These are phyloP conservation scores for Pythium phragmiticola DNA, from an alignment of 352 stramenopile species.

Conservation along the genomic window DNA sequence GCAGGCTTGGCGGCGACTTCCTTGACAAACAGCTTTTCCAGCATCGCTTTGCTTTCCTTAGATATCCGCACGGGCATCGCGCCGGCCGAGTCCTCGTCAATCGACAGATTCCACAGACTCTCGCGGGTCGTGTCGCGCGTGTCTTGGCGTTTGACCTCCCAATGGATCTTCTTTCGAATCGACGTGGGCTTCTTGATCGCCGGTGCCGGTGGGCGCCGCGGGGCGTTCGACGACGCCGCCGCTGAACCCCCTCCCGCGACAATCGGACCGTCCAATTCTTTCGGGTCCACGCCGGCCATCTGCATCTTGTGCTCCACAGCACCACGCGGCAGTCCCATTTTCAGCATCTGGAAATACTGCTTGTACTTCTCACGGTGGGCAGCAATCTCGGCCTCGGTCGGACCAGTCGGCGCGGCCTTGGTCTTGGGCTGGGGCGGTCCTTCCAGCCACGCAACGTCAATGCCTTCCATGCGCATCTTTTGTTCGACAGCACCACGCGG, in stretches of 20 bases:
- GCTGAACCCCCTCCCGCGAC: conserved; percentile 11
- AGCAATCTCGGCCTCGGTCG: conserved; percentile 50
- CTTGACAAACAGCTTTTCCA: conserved; percentile 85
- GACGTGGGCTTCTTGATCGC: conserved; percentile 54
- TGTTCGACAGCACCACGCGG: conserved; percentile 67
- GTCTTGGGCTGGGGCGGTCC: conserved; percentile 47
- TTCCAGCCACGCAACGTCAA: conserved; percentile 63
- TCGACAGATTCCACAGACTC: conserved; percentile 57
- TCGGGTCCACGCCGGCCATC: conserved; percentile 65
- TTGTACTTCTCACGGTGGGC: conserved; percentile 69
- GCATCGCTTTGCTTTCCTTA: conserved; percentile 59
- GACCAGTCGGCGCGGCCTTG: conserved; percentile 25
- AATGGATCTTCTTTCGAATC: conserved; percentile 88
- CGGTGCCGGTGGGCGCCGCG: conserved; percentile 6
- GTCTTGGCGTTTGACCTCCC: conserved; percentile 62
- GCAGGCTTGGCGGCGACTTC: conserved; percentile 48
- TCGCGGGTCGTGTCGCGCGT: conserved; percentile 40
- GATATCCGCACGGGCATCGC: conserved; percentile 53
- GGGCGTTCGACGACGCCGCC: conserved; percentile 29
- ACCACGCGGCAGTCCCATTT: conserved; percentile 64
- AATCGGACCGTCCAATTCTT: conserved; percentile 61
- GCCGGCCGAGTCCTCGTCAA: conserved; percentile 40
- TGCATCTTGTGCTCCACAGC: conserved; percentile 88
- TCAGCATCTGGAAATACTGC: conserved; percentile 87
- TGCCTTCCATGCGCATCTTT: conserved; percentile 83